Conservation (phyloP, 176 grass and related monocot genomes). For the Melocanna baccifera region DNA sequence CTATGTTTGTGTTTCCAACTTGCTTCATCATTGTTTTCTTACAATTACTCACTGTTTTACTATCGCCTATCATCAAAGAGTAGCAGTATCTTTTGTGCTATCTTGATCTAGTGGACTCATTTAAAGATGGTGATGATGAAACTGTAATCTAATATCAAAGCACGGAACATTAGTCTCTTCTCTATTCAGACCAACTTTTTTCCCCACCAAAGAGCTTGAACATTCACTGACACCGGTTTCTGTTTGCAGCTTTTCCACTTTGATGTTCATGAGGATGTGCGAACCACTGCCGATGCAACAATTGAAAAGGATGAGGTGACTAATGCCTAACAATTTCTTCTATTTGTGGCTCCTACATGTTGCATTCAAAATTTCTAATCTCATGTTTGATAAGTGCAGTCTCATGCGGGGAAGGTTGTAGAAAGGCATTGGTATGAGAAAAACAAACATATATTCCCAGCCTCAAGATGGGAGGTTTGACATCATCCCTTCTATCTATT, state of each 20-base stretch:
- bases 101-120: neutral
- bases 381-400: constrained; percentile 48
- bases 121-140: neutral
- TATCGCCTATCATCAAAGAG: neutral
- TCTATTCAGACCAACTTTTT: neutral
- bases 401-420: constrained; percentile 93
- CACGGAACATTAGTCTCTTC: neutral
- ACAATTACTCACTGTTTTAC: neutral
- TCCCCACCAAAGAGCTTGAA: neutral
- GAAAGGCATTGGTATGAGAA: constrained; percentile 99
- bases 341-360: neutral
- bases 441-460: constrained; percentile 97
- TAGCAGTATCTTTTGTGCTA: neutral
- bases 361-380: constrained; percentile 9
- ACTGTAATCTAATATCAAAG: neutral
- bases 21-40: neutral
- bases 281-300: constrained; percentile 91
- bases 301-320: constrained; percentile 96
- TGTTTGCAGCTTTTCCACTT: constrained; percentile 92
- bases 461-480: constrained; percentile 98
- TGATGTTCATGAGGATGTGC: constrained; percentile 98
- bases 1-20: neutral
- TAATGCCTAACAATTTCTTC: neutral
- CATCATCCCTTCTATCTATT: neutral
- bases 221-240: constrained; percentile 2